Base-by-base conservation (phyloP, 805 yeast genomes). In the Yamadazyma tumulicola region DNA sequence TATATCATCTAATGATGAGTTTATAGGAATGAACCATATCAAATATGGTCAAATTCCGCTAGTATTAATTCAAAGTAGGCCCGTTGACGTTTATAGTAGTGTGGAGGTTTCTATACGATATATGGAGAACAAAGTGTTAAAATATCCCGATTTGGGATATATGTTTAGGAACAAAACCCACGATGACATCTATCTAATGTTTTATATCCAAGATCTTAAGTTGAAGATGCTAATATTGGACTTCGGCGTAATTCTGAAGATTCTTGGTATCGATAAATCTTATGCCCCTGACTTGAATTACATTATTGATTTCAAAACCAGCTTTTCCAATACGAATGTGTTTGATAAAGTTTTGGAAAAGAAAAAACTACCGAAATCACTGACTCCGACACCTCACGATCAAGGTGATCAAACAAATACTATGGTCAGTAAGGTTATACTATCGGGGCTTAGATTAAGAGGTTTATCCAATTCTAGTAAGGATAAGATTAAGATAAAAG, bases 371-470 rank as follows among this genome's bases (percentile, higher is more conserved):
- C 27, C 35, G 16, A 35, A 39, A 28, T 32, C 48, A 15, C 30
- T 40, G 4, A 49, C 55, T 2, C 45, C 54, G 6, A 42, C 45
- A 25, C 34, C 43, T 2, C 39, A 51, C 8, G 49, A 45, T 9
- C 48, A 56, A 23, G 45, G 47, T 16, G 66, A 58, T 18, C 66
- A 65, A 31, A 47, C 61, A 23, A 48, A 57, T 31, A 59, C 49
- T 38, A 59, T 61, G 10, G 46, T 65, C 17, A 55, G 49, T 35
- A 59, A 61, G 38, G 44, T 64, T 7, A 55, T 65, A 11, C 48
- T 59, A n/a, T 62, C 70, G 12, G 73, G 72, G 6, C 48, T 67
- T 14, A 51, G 73, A 34, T 54, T 67, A 10, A 52, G 73, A 26
- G 72, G 72, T 5, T 46, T 66, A 21, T 46, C 53, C 4, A 37